phyloP scores from a whole-genome alignment of 805 yeast species.

The Saccharomycopsis babjevae region DNA sequence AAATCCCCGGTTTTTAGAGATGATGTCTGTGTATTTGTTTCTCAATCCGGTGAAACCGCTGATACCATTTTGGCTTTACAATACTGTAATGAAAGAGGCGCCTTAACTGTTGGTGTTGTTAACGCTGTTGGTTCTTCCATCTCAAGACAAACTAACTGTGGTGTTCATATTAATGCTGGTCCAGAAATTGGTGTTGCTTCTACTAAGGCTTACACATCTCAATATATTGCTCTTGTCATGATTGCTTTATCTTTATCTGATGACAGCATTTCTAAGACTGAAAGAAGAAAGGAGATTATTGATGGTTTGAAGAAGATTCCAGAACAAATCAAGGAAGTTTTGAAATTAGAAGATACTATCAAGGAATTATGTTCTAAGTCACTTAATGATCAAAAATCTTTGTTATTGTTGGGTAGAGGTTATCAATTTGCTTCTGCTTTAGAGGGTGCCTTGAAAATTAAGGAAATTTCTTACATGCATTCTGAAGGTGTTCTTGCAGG shows the following conservation, averaged over 20 bases:
- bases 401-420: conserved; percentile 91
- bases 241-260: conserved; percentile 91
- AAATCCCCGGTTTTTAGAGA: conserved; percentile 96
- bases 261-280: conserved; percentile 67
- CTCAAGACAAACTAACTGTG: conserved; percentile 96
- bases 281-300: conserved; percentile 78
- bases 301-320: conserved; percentile 80
- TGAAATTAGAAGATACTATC: conserved; percentile 63
- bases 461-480: conserved; percentile 97
- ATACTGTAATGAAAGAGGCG: conserved; percentile 94
- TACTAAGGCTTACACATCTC: conserved; percentile 97
- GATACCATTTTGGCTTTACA: conserved; percentile 92
- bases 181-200: conserved; percentile 99
- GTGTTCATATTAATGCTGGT: conserved; percentile 98
- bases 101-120: conserved; percentile 94
- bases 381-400: conserved; percentile 73
- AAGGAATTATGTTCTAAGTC: conserved; percentile 62
- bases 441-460: conserved; percentile 97
- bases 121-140: conserved; percentile 95
- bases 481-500: conserved; percentile 99
- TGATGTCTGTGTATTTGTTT: conserved; percentile 93
- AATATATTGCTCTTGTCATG: conserved; percentile 94
- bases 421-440: conserved; percentile 94
- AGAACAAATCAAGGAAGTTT: conserved; percentile 68
- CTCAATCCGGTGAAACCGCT: conserved; percentile 99